Percentiles rank a stretch among this genome's conserved stretches.
These are phyloP conservation scores for Oryza rufipogon DNA, from an alignment of 176 grass and related monocot species.

Conservation along the genomic window DNA sequence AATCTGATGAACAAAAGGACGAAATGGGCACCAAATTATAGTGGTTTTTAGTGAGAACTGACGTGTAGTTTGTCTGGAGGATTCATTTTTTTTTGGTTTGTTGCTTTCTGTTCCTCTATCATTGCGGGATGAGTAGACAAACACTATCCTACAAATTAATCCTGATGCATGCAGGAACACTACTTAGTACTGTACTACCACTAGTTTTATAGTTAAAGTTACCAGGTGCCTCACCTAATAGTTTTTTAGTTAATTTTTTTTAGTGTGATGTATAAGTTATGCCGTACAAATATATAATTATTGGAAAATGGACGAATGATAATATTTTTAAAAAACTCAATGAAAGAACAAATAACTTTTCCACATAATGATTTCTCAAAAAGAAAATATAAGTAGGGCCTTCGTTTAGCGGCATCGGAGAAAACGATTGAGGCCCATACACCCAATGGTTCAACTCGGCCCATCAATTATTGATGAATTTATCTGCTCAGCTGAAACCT, in stretches of 20 bases:
- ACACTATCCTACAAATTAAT: neutral
- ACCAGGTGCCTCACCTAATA: neutral
- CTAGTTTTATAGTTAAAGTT: neutral
- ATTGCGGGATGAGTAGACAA: slow-evolving; percentile 11
- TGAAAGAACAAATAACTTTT: neutral
- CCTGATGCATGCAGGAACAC: neutral
- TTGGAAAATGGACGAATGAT: neutral
- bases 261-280: neutral
- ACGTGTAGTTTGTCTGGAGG: slow-evolving; percentile 1
- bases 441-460: neutral
- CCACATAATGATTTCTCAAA: neutral
- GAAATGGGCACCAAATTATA: neutral
- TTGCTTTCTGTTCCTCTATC: neutral
- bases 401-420: neutral
- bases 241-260: neutral
- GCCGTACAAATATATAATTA: neutral
- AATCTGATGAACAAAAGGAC: slow-evolving; percentile 16
- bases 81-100: neutral
- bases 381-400: neutral
- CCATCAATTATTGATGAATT: neutral
- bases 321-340: neutral
- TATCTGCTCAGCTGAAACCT: neutral
- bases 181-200: neutral
- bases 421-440: neutral
- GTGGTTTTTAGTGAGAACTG: neutral